Percentiles rank a stretch among this genome's conserved stretches.
These are phyloP conservation scores for Sherardia arvensis DNA, from an alignment of 257 asterid genomes.

Conservation along the genomic window DNA sequence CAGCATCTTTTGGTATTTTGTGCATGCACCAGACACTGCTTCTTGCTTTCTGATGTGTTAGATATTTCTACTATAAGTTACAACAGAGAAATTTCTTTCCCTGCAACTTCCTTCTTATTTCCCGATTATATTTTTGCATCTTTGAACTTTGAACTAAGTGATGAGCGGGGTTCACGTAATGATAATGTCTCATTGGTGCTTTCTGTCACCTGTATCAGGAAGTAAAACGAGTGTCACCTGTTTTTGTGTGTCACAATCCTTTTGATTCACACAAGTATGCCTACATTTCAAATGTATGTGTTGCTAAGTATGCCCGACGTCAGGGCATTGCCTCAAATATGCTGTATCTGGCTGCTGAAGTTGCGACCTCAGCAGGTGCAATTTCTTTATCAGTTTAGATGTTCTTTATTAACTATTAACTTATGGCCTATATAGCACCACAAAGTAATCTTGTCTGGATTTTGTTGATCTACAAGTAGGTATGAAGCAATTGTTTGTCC, in stretches of 20 bases:
- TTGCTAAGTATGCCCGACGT: constrained; percentile 85
- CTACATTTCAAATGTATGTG: constrained; percentile 81
- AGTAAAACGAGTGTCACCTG: constrained; percentile 43
- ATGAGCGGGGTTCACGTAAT: background rate
- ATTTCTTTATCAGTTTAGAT: constrained; percentile 2
- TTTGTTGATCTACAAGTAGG: constrained; percentile 40
- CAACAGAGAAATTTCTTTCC: background rate
- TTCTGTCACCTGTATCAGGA: constrained; percentile 33
- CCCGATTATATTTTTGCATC: too few relatives aligned
- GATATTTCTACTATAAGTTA: background rate
- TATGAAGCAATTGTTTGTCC: constrained; percentile 68
- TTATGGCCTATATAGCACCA: background rate
- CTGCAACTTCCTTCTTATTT: background rate
- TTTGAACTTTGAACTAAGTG: background rate
- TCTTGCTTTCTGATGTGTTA: background rate
- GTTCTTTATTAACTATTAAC: background rate
- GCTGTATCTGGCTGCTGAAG: constrained; percentile 64
- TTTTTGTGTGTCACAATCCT: constrained; percentile 54
- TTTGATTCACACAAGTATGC: constrained; percentile 63
- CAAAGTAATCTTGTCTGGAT: background rate
- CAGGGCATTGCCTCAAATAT: constrained; percentile 86
- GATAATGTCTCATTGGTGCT: background rate
- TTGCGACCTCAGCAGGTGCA: constrained; percentile 52
- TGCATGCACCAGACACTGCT: background rate
- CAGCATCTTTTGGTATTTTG: background rate